Base-by-base conservation (phyloP, 148 eudicot genomes). In the Vaccinium darrowii region DNA sequence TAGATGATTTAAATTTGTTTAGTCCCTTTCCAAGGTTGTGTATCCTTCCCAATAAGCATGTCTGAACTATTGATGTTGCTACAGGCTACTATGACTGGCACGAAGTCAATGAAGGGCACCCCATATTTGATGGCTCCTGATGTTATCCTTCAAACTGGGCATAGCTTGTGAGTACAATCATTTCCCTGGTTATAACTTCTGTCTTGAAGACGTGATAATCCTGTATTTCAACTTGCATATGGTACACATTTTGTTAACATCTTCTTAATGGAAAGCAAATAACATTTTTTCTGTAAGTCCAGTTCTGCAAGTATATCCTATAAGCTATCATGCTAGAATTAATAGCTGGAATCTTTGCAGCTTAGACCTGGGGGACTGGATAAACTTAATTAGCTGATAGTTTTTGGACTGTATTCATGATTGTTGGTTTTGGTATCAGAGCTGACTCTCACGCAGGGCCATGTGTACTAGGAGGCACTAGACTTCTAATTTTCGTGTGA, bases 71-170 rank as follows among this genome's bases (percentile, higher is more conserved):
- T 54, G 76, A 51, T 76, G 65, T 33, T 79, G 18, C 77, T 81
- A 74, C 84, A 96, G 99, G 99, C 98, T 81, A 96, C 99, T 14
- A 93, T 94, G 91, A 93, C 99, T 58, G 99, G 97, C 79, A 98
- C 99, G 65, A 96, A 96, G 88, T 94, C 99, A 86, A 94, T 94
- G 99, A 96, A 96, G 95, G 99, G 98, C 85, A 96, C 99, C 83
- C 95, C 99, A n/a, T 94, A 94, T 84, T 96, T 97, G 99, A 96
- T 96, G 99, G 99, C 99, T 89, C 98, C 99, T 83, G 99, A 96
- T 92, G 99, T 96, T 84, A 96, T 96, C 86, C 30, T 30, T 30
- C 30, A 30, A 30, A 30, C 30, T 30, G 30, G 30, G 30, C 30
- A 30, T 30, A 30, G 87, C 89, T 94, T 92, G 98, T 94, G 85